phyloP scores from a whole-genome alignment of 768 basidiomycete species.

The Podaxis pistillaris region DNA sequence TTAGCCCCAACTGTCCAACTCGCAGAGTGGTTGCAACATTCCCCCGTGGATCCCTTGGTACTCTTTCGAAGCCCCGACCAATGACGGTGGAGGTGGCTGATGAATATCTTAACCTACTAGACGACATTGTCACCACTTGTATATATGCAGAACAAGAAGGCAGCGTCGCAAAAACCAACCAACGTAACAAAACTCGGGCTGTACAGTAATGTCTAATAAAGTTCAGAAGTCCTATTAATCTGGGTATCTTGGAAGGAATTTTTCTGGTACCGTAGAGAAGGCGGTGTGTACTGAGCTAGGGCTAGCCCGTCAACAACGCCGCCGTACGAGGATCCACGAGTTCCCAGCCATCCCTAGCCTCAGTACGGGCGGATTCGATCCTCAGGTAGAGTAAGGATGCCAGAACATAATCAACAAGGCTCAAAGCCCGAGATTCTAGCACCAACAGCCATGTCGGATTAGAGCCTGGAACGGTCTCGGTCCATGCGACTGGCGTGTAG shows the following conservation, averaged over 20 bases:
- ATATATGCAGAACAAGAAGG: not conserved
- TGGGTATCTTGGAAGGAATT: no score
- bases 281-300: no score
- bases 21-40: not conserved
- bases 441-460: slow-evolving; percentile 1
- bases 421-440: not conserved
- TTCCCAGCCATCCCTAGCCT: not conserved
- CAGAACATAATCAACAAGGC: slow-evolving; percentile 3
- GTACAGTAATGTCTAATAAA: no score
- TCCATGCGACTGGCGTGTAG: slow-evolving; percentile 6
- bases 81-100: not conserved
- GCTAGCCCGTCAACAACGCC: not conserved
- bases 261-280: no score
- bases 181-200: no score
- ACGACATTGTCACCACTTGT: not conserved
- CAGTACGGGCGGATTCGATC: not conserved
- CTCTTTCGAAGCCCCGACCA: not conserved
- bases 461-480: slow-evolving; percentile 1
- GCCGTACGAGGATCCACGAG: not conserved
- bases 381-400: slow-evolving; percentile 10
- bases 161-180: no score
- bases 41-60: not conserved
- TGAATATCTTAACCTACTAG: not conserved
- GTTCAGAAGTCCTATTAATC: no score
- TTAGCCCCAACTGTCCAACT: not conserved